Percentiles rank a stretch among this genome's conserved stretches.
These are phyloP conservation scores for Solidago caesia DNA, from an alignment of 129 eudicot genomes.

Conservation along the genomic window DNA sequence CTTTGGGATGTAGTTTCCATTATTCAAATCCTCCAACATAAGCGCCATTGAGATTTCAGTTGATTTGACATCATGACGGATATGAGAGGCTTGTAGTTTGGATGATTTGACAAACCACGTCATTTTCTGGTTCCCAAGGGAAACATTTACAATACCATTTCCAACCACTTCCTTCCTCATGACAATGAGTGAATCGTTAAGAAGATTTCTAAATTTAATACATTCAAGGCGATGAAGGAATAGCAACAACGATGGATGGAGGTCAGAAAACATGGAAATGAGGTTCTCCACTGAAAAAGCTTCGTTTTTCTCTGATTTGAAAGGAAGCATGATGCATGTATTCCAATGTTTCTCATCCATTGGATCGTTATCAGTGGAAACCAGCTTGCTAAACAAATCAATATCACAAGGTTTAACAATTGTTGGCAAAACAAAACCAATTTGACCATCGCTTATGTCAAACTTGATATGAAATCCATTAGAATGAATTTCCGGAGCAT, in stretches of 20 bases:
- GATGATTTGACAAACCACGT: slow-evolving; percentile 66
- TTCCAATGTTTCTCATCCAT: slow-evolving; percentile 44
- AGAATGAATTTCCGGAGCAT: slow-evolving; percentile 91
- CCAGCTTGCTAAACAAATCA: slow-evolving; percentile 43
- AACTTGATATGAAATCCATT: slow-evolving; percentile 86
- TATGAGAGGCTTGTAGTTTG: slow-evolving; percentile 45
- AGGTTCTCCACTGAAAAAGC: slow-evolving; percentile 45
- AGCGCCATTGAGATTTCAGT: slow-evolving; percentile 81
- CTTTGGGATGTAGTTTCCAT: slow-evolving; percentile 47
- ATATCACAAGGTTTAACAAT: slow-evolving; percentile 63
- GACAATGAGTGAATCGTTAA: slow-evolving; percentile 42
- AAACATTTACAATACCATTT: slow-evolving; percentile 61
- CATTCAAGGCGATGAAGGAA: slow-evolving; percentile 81
- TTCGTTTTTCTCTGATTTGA: slow-evolving; percentile 46
- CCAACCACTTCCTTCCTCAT: slow-evolving; percentile 71
- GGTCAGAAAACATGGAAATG: slow-evolving; percentile 73
- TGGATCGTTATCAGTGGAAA: slow-evolving; percentile 32
- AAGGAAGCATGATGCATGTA: slow-evolving; percentile 80
- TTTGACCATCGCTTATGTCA: slow-evolving; percentile 73
- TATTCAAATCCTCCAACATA: slow-evolving; percentile 47
- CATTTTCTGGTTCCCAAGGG: slow-evolving; percentile 56
- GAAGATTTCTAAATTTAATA: slow-evolving; percentile 55
- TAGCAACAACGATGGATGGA: slow-evolving; percentile 76
- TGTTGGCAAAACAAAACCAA: slow-evolving; percentile 84
- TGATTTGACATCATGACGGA: slow-evolving; percentile 53